Evolutionary conservation across 331 rosid species (phyloP).

Genomic region (Malus hybrid): DNA sequence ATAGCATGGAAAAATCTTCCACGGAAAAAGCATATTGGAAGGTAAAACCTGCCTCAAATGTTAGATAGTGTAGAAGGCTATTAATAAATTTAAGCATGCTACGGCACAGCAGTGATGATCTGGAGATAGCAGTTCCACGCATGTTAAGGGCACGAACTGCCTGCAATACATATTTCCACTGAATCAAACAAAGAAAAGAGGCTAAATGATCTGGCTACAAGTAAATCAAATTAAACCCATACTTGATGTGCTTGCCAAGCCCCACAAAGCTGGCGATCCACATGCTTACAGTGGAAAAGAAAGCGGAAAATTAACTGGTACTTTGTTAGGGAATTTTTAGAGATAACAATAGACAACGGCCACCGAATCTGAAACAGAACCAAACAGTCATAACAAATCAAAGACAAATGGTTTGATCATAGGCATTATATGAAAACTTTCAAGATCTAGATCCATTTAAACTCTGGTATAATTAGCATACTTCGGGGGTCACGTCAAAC

Average conservation of each 20-base stretch:
- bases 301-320: conserved; percentile 89
- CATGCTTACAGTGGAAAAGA: conserved; percentile 92
- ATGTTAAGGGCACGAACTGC: conserved; percentile 79
- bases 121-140: conserved; percentile 78
- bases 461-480: background rate
- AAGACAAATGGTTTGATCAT: background rate
- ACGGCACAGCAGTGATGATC: conserved; percentile 94
- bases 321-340: conserved; percentile 71
- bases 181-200: background rate
- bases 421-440: background rate
- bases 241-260: conserved; percentile 99
- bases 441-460: background rate
- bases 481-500: background rate
- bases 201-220: conserved; percentile 7
- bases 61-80: conserved; percentile 88
- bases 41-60: conserved; percentile 76
- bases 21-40: background rate
- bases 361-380: conserved; percentile 66
- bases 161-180: conserved; percentile 32
- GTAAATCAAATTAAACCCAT: conserved; percentile 12
- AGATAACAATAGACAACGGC: conserved; percentile 91
- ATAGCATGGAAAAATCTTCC: background rate
- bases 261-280: conserved; percentile 91
- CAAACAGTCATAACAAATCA: background rate
- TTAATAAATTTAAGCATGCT: conserved; percentile 93